phyloP scores from a whole-genome alignment of 2,329 filamentous ascomycete species.

The Apiospora rasikravindrae region DNA sequence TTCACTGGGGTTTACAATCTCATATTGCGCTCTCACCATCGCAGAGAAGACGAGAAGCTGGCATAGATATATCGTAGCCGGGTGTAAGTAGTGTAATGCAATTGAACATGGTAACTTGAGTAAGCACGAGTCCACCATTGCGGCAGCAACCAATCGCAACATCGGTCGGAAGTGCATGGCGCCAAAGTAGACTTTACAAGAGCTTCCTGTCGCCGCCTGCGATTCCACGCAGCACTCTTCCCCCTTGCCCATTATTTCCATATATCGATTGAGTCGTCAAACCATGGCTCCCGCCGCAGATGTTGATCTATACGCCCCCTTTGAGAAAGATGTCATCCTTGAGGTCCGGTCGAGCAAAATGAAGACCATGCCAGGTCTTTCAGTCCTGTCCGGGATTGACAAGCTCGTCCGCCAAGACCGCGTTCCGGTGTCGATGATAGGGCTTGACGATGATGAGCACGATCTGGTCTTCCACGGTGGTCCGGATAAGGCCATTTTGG shows the following conservation, averaged over 20 bases:
- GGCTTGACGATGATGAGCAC: conserved; percentile 65
- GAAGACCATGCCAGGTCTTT: conserved; percentile 57
- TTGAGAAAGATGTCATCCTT: conserved; percentile 54
- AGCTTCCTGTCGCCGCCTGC: background rate
- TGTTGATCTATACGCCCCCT: conserved; percentile 48
- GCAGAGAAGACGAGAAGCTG: background rate
- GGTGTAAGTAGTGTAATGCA: background rate
- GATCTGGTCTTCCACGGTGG: conserved; percentile 67
- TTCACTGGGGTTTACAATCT: background rate
- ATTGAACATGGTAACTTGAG: background rate
- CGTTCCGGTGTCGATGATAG: conserved; percentile 52
- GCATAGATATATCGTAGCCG: background rate
- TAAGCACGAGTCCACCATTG: background rate
- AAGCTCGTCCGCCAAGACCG: conserved; percentile 52
- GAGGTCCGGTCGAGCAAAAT: conserved; percentile 63
- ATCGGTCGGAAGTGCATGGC: background rate
- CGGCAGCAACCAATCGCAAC: background rate
- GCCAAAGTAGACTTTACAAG: background rate
- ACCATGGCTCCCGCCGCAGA: conserved; percentile 33
- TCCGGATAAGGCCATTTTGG: conserved; percentile 66
- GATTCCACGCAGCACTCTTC: background rate
- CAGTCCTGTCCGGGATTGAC: conserved; percentile 61
- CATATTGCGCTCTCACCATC: background rate
- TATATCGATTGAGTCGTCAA: background rate
- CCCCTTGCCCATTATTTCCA: background rate